Evolutionary conservation across 208 protist species (phyloP).

Genomic region (Wallacemonas collosoma): DNA sequence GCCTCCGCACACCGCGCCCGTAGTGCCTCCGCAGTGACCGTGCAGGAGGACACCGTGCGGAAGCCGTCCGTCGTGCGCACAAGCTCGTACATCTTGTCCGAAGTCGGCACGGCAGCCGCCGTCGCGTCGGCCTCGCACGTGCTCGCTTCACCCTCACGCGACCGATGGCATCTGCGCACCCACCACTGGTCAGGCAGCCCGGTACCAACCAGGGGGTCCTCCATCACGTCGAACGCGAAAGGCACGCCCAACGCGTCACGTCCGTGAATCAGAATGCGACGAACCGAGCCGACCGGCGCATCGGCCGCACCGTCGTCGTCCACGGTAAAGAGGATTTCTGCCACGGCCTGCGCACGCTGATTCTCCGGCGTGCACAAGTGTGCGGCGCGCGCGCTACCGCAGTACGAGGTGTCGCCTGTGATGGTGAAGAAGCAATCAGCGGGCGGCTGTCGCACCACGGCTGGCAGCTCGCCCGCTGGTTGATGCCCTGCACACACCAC

Average conservation of each 20-base stretch:
- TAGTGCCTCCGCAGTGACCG: constrained; percentile 30
- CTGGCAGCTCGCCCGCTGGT: constrained; percentile 76
- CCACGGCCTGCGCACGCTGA: constrained; percentile 55
- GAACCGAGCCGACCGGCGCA: neutral
- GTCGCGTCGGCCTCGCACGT: neutral
- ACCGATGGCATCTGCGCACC: constrained; percentile 50
- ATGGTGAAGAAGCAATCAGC: constrained; percentile 57
- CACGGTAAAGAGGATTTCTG: constrained; percentile 63
- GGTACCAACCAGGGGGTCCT: constrained; percentile 42
- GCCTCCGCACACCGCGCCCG: constrained; percentile 2
- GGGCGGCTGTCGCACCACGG: constrained; percentile 64
- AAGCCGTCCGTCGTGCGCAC: constrained; percentile 60
- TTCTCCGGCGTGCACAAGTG: constrained; percentile 29
- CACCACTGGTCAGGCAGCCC: constrained; percentile 68
- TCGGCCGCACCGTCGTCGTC: constrained; percentile 17
- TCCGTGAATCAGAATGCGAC: constrained; percentile 41
- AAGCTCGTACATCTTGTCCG: constrained; percentile 40
- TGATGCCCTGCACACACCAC: constrained; percentile 82
- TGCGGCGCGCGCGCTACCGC: constrained; percentile 28
- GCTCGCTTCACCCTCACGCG: neutral
- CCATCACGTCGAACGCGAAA: constrained; percentile 45
- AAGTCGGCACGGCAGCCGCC: neutral
- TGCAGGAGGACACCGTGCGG: constrained; percentile 41
- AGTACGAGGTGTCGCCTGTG: constrained; percentile 86
- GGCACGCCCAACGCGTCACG: constrained; percentile 41